Base-by-base conservation (phyloP, 2,329 filamentous ascomycete genomes). In the Bipolaris bicolor region DNA sequence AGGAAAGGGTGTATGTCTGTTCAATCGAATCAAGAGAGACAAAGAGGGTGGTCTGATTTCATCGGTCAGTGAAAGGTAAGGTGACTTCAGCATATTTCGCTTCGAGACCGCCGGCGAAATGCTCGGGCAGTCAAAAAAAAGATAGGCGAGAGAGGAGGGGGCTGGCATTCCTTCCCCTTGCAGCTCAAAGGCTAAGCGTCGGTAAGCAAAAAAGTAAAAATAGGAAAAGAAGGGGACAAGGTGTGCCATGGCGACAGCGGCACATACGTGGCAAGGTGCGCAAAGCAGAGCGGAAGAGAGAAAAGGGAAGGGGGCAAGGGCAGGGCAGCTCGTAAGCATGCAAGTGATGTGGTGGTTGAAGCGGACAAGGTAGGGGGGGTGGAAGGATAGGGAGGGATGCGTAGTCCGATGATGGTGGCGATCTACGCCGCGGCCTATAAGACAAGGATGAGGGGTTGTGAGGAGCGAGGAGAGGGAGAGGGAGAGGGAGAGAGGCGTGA, bases 221-320 rank as follows among this genome's bases (percentile, higher is more conserved):
- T 29, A 29, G 26, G 26, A 29, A 29, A 29, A 29, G 26, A 29
- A 29, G 26, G 26, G 26, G 26, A 29, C 26, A 29, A 10, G 26
- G 26, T 10, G 9, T 29, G 26, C 7, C 9, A 29, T 29, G 26
- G 26, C 26, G 26, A 29, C 26, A 29, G 26, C 26, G 26, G 26
- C 26, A 29, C 9, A 29, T 29, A 29, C 26, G 26, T 29, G 26
- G 26, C 26, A 29, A 29, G 26, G 26, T 29, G 26, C 26, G 26
- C 26, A 29, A 29, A 29, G 26, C 18, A 45, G 31, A 44, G 36
- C 46, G 52, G 61, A 62, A 56, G 58, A 61, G 52, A 39, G 46
- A 48, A 45, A 20, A 20, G 37, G 33, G 33, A 34, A 34, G 2
- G 7, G 18, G 26, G 26, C 24, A 7, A 31, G 41, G n/a, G 3